Evolutionary conservation across 495 filamentous ascomycete species (phyloP).

Genomic region (Xylaria sp.): DNA sequence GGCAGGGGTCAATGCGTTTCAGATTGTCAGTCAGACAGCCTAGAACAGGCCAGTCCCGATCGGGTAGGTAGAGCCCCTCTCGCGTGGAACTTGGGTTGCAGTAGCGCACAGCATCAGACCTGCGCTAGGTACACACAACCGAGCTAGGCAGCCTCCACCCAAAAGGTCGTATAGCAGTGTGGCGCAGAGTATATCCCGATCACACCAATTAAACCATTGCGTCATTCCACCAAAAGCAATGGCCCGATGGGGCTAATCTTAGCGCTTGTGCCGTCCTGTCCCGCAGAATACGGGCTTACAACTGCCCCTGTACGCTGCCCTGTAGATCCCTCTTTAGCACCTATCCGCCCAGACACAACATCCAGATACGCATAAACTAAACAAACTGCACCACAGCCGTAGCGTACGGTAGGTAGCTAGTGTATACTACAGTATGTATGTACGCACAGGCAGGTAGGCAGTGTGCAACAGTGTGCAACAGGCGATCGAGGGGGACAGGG

Average conservation of each 20-base stretch:
- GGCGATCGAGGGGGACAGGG: not conserved
- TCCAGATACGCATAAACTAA: too few relatives aligned
- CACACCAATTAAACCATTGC: slow-evolving; percentile 6
- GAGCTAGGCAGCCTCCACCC: not conserved
- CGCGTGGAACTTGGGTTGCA: not conserved
- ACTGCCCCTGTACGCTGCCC: not conserved
- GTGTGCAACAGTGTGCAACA: not conserved
- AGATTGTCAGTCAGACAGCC: not conserved
- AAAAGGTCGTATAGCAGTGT: not conserved
- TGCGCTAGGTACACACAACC: not conserved
- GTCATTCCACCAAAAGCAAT: slow-evolving; percentile 5
- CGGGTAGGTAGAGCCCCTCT: not conserved
- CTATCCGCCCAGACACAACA: not conserved
- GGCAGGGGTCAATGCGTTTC: slow-evolving; percentile 8
- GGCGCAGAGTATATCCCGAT: not conserved
- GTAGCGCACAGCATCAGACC: not conserved
- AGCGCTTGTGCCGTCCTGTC: not conserved
- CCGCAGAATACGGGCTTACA: not conserved
- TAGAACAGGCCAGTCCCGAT: slow-evolving; percentile 5
- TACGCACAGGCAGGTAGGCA: too few relatives aligned
- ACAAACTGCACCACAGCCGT: not conserved
- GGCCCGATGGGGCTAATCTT: slow-evolving; percentile 8
- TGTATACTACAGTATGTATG: too few relatives aligned
- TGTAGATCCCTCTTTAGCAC: not conserved
- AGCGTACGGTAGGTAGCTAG: too few relatives aligned